A percentile compares a stretch with the other conserved stretches of the same genome.
phyloP scores from a whole-genome alignment of 2,329 filamentous ascomycete genomes.

The Ceratocystis papillata region DNA sequence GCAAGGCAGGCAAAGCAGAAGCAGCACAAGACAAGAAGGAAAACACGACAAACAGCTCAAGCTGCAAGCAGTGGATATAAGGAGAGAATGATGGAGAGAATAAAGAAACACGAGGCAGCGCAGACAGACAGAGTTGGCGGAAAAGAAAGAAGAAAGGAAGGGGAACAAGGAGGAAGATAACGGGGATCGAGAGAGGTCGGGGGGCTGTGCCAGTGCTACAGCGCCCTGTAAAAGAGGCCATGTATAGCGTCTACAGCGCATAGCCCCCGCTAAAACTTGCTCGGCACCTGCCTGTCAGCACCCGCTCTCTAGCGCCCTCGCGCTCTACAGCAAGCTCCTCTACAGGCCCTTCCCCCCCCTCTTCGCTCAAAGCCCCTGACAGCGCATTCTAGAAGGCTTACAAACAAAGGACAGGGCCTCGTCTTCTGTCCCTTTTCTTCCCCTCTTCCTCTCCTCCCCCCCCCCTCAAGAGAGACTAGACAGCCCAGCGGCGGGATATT shows the following conservation, averaged over 20 bases:
- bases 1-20: not conserved
- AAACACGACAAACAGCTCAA: not conserved
- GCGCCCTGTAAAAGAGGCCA: not conserved
- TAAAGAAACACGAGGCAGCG: too few species aligned
- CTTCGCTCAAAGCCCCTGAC: not conserved
- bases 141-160: conserved; percentile 4
- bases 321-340: not conserved
- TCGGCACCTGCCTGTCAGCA: too few species aligned
- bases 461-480: too few species aligned
- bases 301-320: not conserved
- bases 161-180: not conserved
- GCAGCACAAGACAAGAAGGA: not conserved
- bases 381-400: conserved; percentile 6
- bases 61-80: not conserved
- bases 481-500: too few species aligned
- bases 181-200: not conserved
- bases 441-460: not conserved
- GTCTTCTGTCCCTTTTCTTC: not conserved
- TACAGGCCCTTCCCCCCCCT: not conserved
- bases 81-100: not conserved
- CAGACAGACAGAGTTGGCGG: not conserved
- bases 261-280: not conserved
- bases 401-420: not conserved
- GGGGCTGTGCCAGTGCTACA: not conserved
- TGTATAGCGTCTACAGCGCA: not conserved